Base-by-base conservation (phyloP, 345 rosid genomes). In the Combretum micranthum region DNA sequence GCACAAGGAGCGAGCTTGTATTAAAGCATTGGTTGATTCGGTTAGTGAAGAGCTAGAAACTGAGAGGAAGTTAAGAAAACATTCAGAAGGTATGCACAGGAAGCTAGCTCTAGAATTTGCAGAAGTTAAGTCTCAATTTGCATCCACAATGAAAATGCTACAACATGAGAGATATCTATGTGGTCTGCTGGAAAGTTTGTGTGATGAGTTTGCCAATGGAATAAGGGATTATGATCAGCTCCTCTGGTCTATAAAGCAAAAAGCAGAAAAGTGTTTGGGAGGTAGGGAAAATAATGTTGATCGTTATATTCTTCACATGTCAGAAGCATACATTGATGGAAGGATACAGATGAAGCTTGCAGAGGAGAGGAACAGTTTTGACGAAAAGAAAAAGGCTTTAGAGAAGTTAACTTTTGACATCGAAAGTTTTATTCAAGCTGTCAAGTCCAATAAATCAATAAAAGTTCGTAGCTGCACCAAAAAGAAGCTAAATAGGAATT, bases 191-290 rank as follows among this genome's bases (percentile, higher is more conserved):
- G 99, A 90, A 62, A 78, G 80, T 53, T 78, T 90, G 53, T 94
- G 97, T 26, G 95, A 87, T 21, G 97, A 94, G 74, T 93, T 93
- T 75, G 97, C 99, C 7, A 76, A 70, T 69, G 86, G 86, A 53
- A 80, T 89, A 58, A 83, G 77, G n/a, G 86, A 84, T 44, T 93
- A 85, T 14, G 94, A 92, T 58, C 80, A 73, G 18, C 87, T 81
- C 63, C 54, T 76, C 55, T 80, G 82, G 60, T 66, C 71, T 64
- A 45, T 69, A 47, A 81, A 71, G 58, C 68, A 73, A 26, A 81
- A 78, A 67, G 77, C 77, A n/a, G 78, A 74, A 42, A 72, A 70
- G 54, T 83, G 77, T 64, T 64, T 57, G 52, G 66, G n/a, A 69
- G 74, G 77, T 23, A 75, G 64, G 57, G 81, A 62, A 39, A 71